Percentiles rank a stretch among this genome's conserved stretches.
Evolutionary conservation across 2,329 filamentous ascomycete species (phyloP).

Genomic region (Fusarium sp.): DNA sequence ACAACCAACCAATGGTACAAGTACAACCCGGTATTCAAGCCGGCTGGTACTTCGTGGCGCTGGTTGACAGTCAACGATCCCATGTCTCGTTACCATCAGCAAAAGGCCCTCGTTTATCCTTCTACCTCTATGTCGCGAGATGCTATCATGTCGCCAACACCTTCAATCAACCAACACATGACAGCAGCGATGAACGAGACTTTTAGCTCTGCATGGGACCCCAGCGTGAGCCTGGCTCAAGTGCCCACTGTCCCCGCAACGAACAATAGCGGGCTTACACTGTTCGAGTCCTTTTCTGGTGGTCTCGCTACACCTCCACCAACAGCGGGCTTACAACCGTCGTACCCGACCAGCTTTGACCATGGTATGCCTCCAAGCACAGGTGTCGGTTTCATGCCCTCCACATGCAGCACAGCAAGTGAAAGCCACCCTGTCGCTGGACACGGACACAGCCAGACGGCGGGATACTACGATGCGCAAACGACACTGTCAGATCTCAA

Average conservation of each 20-base stretch:
- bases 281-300: conserved; percentile 65
- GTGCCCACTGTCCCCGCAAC: conserved; percentile 52
- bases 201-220: conserved; percentile 63
- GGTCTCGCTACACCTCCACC: conserved; percentile 70
- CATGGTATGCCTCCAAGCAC: conserved; percentile 48
- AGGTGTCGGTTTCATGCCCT: conserved; percentile 50
- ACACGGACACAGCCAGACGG: conserved; percentile 44
- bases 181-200: conserved; percentile 69
- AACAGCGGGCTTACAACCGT: conserved; percentile 63
- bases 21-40: conserved; percentile 62
- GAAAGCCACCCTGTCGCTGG: conserved; percentile 43
- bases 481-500: conserved; percentile 52
- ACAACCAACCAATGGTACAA: conserved; percentile 65
- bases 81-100: conserved; percentile 69
- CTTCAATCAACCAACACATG: conserved; percentile 63
- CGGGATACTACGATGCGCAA: conserved; percentile 52
- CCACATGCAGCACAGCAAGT: conserved; percentile 45
- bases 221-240: conserved; percentile 50
- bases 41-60: conserved; percentile 69
- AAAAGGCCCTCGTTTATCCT: conserved; percentile 58
- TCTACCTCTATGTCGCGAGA: conserved; percentile 54
- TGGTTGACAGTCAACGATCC: conserved; percentile 73
- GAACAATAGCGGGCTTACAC: conserved; percentile 51
- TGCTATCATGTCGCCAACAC: conserved; percentile 66
- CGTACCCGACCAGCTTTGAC: conserved; percentile 62